Conservation (phyloP, 306 rosid genomes). For the Cicer cuneatum region DNA sequence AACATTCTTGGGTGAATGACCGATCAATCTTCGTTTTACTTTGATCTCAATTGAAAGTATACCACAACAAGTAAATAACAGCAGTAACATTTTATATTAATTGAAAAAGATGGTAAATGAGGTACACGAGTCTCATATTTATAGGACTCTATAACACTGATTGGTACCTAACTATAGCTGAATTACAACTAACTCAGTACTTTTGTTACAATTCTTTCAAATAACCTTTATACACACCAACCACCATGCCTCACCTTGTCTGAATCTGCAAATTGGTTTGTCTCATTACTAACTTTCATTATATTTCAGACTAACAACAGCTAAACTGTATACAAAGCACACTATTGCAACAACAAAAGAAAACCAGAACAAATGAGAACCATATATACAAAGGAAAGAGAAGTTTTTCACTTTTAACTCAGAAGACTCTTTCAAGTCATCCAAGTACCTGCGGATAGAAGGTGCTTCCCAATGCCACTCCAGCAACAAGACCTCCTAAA, state of each 20-base stretch:
- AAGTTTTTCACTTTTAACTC: not conserved
- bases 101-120: not conserved
- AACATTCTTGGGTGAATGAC: too few relatives aligned
- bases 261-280: too few relatives aligned
- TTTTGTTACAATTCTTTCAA: too few relatives aligned
- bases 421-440: not conserved
- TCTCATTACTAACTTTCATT: too few relatives aligned
- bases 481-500: conserved; percentile 37
- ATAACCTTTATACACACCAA: too few relatives aligned
- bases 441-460: not conserved
- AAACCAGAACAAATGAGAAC: not conserved
- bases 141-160: not conserved
- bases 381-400: not conserved
- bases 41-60: too few relatives aligned
- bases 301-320: not conserved
- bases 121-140: not conserved
- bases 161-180: not conserved
- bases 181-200: too few relatives aligned
- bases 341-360: not conserved
- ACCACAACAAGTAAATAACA: too few relatives aligned
- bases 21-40: too few relatives aligned
- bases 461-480: conserved; percentile 28
- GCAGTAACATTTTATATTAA: too few relatives aligned
- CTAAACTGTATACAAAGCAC: not conserved
- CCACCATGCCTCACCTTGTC: too few relatives aligned